Evolutionary conservation across 2,329 filamentous ascomycete species (phyloP), one percentile per base, ranked within the genome.

Genomic region (Phyllosticta ampelicida): DNA sequence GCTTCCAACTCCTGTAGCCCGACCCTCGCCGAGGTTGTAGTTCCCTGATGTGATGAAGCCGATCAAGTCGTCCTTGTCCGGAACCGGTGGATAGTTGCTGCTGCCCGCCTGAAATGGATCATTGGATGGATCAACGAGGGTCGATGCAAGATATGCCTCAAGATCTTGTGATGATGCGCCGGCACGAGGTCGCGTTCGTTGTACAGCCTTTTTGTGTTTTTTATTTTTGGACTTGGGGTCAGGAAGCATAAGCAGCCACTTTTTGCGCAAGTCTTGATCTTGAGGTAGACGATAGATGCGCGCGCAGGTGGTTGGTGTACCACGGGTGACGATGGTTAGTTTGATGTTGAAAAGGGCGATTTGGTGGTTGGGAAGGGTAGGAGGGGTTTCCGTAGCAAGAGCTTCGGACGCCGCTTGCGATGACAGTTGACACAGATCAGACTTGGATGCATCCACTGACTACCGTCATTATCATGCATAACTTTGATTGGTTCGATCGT

Each of bases 21-120:
- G 81, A 0, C 92, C 94, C 62, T 87, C 83, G 1, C 83, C 81
- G 1, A 97, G 79, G 65, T 86, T 90, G 69, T 86, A 96, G 54
- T 88, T 86, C 0, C 92, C 94, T 1, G 86, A 87, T 1, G 90
- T 96, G 21, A 96, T 85, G 69, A 95, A 99, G 0, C 94, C 94
- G 54, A 97, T 82, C 11, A 97, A 77, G 68, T 96, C 88, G 20
- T 81, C 77, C 61, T 84, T 84, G 9, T 78, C 77, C 0, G 92
- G 92, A n/a, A 90, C 83, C 0, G 84, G 67, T 0, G 86, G 86
- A 63, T 89, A 83, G 0, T 72, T 68, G 0, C 76, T 75, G 21
- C 72, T 62, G 55, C 63, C 63, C 2, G 63, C 55, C 18, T 66
- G 30, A 2, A 18, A 6, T 44, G 71, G 5, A 23, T 53, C 19